phyloP scores from a whole-genome alignment of 164 flowering plant species.

The Vitis rupestris region DNA sequence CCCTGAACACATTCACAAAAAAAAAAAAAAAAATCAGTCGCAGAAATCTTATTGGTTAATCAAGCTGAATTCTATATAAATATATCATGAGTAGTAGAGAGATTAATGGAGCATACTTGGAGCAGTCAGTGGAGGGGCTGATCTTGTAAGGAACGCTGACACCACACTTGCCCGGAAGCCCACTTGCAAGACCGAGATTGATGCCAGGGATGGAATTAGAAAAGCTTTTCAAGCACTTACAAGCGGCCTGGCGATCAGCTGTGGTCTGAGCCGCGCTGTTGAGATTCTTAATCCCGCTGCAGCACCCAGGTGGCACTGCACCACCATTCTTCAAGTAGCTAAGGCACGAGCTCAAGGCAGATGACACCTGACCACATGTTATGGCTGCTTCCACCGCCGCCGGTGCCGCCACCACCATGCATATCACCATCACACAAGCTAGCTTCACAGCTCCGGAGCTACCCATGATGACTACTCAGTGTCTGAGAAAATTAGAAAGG shows the following conservation, averaged over 20 bases:
- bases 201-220: neutral
- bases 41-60: too few relatives aligned
- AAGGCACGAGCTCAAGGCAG: constrained; percentile 3
- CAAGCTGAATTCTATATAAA: too few relatives aligned
- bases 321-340: neutral
- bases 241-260: constrained; percentile 19
- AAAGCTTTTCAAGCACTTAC: constrained; percentile 14
- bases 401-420: neutral
- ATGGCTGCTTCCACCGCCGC: neutral
- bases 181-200: constrained; percentile 1
- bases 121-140: constrained; percentile 19
- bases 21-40: neutral
- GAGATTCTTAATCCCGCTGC: constrained; percentile 15
- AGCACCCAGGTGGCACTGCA: neutral
- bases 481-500: too few relatives aligned
- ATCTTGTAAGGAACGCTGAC: constrained; percentile 19
- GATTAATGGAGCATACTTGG: neutral
- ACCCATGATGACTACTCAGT: too few relatives aligned
- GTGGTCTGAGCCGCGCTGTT: constrained; percentile 8
- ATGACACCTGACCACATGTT: constrained; percentile 8
- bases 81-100: too few relatives aligned
- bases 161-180: constrained; percentile 17
- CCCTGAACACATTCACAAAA: neutral
- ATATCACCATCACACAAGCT: constrained; percentile 1
- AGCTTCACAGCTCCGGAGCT: neutral